phyloP scores from a whole-genome alignment of 2,329 filamentous ascomycete genomes.

The Elsinoe fawcettii region DNA sequence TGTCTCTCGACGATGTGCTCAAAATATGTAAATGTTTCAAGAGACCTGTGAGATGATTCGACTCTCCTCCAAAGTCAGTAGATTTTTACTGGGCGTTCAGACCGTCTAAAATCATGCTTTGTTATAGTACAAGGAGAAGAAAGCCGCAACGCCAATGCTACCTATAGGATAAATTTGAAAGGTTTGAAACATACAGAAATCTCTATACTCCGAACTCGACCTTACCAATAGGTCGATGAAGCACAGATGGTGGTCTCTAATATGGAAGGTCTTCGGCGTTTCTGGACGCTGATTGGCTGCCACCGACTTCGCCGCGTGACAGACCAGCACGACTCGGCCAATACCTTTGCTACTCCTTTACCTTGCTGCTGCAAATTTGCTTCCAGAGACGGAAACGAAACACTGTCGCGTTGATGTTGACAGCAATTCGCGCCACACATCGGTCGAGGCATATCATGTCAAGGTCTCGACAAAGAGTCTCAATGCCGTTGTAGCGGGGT shows the following conservation, averaged over 20 bases:
- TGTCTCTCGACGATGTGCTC: neutral
- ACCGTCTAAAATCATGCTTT: too few relatives aligned
- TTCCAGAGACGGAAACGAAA: neutral
- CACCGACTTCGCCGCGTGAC: conserved; percentile 6
- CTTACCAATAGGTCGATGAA: neutral
- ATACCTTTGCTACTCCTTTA: neutral
- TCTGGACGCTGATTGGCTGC: conserved; percentile 4
- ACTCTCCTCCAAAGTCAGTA: too few relatives aligned
- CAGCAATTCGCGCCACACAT: neutral
- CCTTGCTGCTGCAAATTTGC: neutral
- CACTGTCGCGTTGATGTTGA: neutral
- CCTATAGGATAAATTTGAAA: too few relatives aligned
- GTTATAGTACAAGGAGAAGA: too few relatives aligned
- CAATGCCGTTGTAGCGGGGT: conserved; percentile 4
- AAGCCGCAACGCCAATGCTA: too few relatives aligned
- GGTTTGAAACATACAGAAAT: too few relatives aligned
- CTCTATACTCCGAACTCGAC: neutral
- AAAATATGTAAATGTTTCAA: too few relatives aligned
- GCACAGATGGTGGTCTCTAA: neutral
- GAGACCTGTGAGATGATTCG: too few relatives aligned
- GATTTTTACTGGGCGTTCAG: too few relatives aligned
- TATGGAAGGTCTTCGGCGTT: neutral
- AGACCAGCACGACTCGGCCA: conserved; percentile 9
- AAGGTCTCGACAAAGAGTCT: neutral
- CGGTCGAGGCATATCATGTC: neutral